Base-by-base conservation (phyloP, 2,329 filamentous ascomycete species). In the Claviceps sorghi region DNA sequence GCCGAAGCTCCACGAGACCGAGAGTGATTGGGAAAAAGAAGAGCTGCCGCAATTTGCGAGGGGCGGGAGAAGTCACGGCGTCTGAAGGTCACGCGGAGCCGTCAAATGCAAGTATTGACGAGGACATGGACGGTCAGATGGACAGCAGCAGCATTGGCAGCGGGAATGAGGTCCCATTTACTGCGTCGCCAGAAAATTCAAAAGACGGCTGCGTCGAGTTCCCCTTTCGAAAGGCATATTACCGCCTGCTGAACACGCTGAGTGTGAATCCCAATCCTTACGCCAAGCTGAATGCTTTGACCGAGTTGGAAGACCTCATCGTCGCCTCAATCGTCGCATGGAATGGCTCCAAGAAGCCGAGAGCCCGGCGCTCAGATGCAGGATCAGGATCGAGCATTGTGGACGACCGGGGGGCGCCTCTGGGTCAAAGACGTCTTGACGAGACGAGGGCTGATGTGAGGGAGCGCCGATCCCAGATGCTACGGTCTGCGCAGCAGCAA, bases 211-310 rank as follows among this genome's bases (percentile, higher is more conserved):
- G 30, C 2, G 11, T 68, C 2, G 81, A 86, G 41, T 95, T 95
- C 59, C 86, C 87, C 0, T 96, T 91, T 63, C 80, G 80, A 50
- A 80, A 82, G 58, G 86, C 89, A 0, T 96, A 95, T 62, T 77
- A 82, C 58, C 82, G 84, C 13, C 74, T 97, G 1, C 73, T 97
- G 34, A 82, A 81, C 57, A 89, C 88, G 70, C 95, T 98, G 59
- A 88, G 87, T 43, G 86, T 90, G 4, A 87, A 94, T 58, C 86
- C 88, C 0, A 95, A 93, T 62, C 93, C 93, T 0, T 86, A 86
- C 58, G 77, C 80, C 22, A 98, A 98, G 67, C 76, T 98, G 13
- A 83, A 84, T 57, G 84, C 87, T 0, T 72, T 97, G 4, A 82
- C 84, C 55, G 88, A 96, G 64, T 75, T 98, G 5, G 83, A 94